These are phyloP conservation scores for Comarum palustre DNA, from an alignment of 306 rosid genomes.

Conservation along the genomic window DNA sequence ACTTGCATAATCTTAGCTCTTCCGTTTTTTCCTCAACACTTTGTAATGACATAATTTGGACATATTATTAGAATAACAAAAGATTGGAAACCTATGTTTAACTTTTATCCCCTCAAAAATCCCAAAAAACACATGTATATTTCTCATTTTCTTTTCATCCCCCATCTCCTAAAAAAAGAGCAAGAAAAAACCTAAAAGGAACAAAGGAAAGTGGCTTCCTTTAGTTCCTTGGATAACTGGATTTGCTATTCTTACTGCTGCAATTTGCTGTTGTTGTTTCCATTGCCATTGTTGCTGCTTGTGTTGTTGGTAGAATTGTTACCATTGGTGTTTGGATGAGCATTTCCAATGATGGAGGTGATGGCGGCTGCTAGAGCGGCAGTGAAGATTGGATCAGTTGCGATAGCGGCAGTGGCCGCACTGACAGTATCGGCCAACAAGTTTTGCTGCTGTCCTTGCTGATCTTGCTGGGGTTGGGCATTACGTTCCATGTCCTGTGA, in stretches of 20 bases:
- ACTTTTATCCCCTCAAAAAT: constrained; percentile 5
- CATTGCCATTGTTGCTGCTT: constrained; percentile 15
- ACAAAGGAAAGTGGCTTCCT: constrained; percentile 2
- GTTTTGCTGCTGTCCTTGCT: constrained; percentile 25
- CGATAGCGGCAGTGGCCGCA: constrained; percentile 69
- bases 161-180: neutral
- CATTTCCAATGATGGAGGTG: constrained; percentile 51
- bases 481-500: constrained; percentile 32
- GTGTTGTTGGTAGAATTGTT: constrained; percentile 15
- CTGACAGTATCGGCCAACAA: constrained; percentile 41
- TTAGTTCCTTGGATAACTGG: constrained; percentile 35
- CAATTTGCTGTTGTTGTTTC: constrained; percentile 26
- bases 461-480: constrained; percentile 14
- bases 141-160: constrained; percentile 26
- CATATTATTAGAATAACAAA: constrained; percentile 28
- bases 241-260: constrained; percentile 36
- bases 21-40: neutral
- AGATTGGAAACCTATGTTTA: constrained; percentile 30
- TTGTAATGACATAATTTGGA: constrained; percentile 24
- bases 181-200: neutral
- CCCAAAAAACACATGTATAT: neutral
- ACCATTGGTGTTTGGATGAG: constrained; percentile 32
- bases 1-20: constrained; percentile 17
- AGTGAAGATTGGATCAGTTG: constrained; percentile 64
- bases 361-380: constrained; percentile 67